These are phyloP conservation scores for Castanea sativa DNA, from an alignment of 306 rosid genomes.

Conservation along the genomic window DNA sequence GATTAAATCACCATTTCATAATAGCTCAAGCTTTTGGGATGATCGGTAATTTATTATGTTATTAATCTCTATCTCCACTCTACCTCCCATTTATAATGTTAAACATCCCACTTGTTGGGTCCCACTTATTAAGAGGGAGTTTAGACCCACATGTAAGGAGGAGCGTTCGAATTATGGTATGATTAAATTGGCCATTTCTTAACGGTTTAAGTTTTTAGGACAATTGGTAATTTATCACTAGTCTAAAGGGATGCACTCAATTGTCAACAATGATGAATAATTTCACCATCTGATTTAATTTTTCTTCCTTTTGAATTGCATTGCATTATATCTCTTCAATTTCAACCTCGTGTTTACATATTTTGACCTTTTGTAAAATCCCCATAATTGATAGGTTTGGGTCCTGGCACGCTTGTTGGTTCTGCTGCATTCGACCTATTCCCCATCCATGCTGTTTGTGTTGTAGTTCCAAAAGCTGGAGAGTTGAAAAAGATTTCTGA, in stretches of 20 bases:
- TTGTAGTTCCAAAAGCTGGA: slow-evolving; percentile 84
- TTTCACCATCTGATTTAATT: slow-evolving; percentile 4
- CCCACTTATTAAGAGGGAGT: no score
- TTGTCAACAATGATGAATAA: background rate
- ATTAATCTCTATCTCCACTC: no score
- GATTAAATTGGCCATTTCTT: no score
- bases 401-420: slow-evolving; percentile 97
- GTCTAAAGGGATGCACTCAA: slow-evolving; percentile 11
- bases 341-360: background rate
- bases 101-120: no score
- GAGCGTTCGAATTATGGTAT: no score
- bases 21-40: no score
- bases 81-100: no score
- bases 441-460: slow-evolving; percentile 95
- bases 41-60: no score
- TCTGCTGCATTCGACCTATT: slow-evolving; percentile 98
- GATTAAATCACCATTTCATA: no score
- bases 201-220: no score
- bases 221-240: no score
- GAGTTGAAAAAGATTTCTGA: slow-evolving; percentile 90
- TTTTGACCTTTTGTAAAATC: slow-evolving; percentile 11
- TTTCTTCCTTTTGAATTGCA: slow-evolving; percentile 21
- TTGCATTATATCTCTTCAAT: slow-evolving; percentile 3
- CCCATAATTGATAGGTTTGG: slow-evolving; percentile 66
- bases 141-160: no score